Conservation (phyloP, 371 early-diverging fungal genomes). For the Amoeboaphelidium protococcarum region DNA sequence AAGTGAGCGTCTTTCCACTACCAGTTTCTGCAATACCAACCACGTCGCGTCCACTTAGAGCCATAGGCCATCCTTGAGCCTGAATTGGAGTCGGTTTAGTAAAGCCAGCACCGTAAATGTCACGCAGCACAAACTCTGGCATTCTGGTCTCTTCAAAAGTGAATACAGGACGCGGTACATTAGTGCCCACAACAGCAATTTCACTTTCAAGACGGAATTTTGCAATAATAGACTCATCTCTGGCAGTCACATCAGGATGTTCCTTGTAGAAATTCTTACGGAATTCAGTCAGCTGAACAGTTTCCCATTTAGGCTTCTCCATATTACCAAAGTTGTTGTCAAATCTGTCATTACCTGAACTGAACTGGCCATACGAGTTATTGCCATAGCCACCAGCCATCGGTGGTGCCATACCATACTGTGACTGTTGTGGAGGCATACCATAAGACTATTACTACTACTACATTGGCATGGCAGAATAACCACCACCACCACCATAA, state of each 20-base stretch:
- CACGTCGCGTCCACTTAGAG: slow-evolving; percentile 87
- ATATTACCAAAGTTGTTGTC: slow-evolving; percentile 1
- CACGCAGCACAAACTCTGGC: slow-evolving; percentile 38
- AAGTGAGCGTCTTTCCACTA: slow-evolving; percentile 95
- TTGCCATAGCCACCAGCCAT: too few species aligned
- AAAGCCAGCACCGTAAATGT: slow-evolving; percentile 61
- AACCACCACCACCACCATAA: too few species aligned
- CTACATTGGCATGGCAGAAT: too few species aligned
- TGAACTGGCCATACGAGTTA: too few species aligned
- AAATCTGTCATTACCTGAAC: slow-evolving; percentile 8
- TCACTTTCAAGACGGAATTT: slow-evolving; percentile 19
- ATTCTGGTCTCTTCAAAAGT: slow-evolving; percentile 26
- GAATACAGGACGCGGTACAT: slow-evolving; percentile 26
- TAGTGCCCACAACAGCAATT: slow-evolving; percentile 22
- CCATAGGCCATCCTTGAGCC: slow-evolving; percentile 98
- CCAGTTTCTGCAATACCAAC: slow-evolving; percentile 97
- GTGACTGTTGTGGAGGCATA: too few species aligned
- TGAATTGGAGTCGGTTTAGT: slow-evolving; percentile 87
- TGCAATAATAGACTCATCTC: slow-evolving; percentile 18
- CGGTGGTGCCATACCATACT: too few species aligned
- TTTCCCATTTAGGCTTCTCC: background rate
- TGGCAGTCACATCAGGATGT: slow-evolving; percentile 12
- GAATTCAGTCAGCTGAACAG: slow-evolving; percentile 27
- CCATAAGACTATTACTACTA: too few species aligned
- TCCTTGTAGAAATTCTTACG: slow-evolving; percentile 37